A percentile compares a stretch with the other conserved stretches of the same genome.
Evolutionary conservation across 2,329 filamentous ascomycete species (phyloP).

Genomic region (Hymenoscyphus infarciens): DNA sequence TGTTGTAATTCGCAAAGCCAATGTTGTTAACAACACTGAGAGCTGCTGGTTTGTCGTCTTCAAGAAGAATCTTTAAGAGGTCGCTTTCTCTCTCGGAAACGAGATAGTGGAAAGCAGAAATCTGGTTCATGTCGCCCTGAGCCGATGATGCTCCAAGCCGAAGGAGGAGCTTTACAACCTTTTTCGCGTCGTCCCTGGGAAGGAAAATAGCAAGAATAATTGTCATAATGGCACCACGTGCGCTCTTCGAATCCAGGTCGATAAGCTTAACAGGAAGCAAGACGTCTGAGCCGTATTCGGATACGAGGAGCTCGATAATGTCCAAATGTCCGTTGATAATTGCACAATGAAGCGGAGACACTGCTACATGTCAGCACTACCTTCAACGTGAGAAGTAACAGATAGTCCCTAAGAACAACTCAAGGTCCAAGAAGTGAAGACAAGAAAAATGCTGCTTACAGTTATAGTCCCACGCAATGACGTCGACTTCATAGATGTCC

Average conservation of each 20-base stretch:
- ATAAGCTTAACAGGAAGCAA: conserved; percentile 65
- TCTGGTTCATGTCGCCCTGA: conserved; percentile 64
- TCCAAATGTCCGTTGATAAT: conserved; percentile 69
- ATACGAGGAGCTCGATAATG: conserved; percentile 65
- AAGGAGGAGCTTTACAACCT: conserved; percentile 63
- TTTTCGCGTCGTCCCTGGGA: conserved; percentile 57
- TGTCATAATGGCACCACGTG: conserved; percentile 62
- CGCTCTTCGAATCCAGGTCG: conserved; percentile 34
- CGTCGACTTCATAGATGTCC: conserved; percentile 76
- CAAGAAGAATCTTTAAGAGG: conserved; percentile 47
- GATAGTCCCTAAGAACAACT: too few relatives aligned
- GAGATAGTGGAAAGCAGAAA: conserved; percentile 65
- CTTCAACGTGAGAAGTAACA: not conserved
- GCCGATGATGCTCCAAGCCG: conserved; percentile 68
- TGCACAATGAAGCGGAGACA: conserved; percentile 73
- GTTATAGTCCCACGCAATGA: conserved; percentile 74
- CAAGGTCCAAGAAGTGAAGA: not conserved
- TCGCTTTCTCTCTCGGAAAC: conserved; percentile 48
- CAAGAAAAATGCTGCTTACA: conserved; percentile 25
- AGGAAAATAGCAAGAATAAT: conserved; percentile 65
- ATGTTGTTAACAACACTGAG: conserved; percentile 66
- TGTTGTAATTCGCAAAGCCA: conserved; percentile 38
- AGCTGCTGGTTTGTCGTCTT: conserved; percentile 57
- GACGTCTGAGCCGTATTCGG: conserved; percentile 73
- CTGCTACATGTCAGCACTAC: not conserved